Conservation (phyloP, 257 asterid genomes). For the Osmanthus fragrans region DNA sequence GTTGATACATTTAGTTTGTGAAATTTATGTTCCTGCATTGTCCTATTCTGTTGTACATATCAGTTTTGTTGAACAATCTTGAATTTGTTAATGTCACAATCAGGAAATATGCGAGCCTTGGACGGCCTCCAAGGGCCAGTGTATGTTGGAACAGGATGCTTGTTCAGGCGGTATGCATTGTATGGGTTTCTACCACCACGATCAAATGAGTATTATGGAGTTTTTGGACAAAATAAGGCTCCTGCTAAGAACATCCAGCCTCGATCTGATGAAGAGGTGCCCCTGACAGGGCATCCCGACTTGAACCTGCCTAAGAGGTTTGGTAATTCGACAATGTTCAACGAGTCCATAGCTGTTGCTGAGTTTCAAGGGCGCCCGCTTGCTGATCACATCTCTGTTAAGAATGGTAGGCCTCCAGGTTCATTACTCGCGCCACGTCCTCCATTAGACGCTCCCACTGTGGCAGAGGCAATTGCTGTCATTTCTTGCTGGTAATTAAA, state of each 20-base stretch:
- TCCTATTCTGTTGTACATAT: background rate
- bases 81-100: background rate
- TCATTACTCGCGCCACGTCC: conserved; percentile 72
- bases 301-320: conserved; percentile 67
- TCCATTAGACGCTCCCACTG: conserved; percentile 92
- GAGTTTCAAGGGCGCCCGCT: conserved; percentile 96
- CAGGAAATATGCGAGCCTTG: conserved; percentile 96
- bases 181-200: conserved; percentile 88
- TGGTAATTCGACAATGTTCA: conserved; percentile 82
- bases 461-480: conserved; percentile 97
- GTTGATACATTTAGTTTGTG: background rate
- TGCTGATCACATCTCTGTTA: conserved; percentile 80
- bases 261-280: conserved; percentile 68
- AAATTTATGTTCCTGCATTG: background rate
- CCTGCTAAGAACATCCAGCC: conserved; percentile 35
- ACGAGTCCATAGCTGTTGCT: conserved; percentile 80
- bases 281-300: conserved; percentile 73
- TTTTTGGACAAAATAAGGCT: conserved; percentile 61
- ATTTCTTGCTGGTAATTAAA: conserved; percentile 79
- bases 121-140: conserved; percentile 99
- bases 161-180: conserved; percentile 84
- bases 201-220: conserved; percentile 71
- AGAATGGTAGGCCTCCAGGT: conserved; percentile 94
- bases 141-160: conserved; percentile 93
- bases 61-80: conserved; percentile 7